Evolutionary conservation across 768 basidiomycete species (phyloP).

Genomic region (Psilocybe sp.): DNA sequence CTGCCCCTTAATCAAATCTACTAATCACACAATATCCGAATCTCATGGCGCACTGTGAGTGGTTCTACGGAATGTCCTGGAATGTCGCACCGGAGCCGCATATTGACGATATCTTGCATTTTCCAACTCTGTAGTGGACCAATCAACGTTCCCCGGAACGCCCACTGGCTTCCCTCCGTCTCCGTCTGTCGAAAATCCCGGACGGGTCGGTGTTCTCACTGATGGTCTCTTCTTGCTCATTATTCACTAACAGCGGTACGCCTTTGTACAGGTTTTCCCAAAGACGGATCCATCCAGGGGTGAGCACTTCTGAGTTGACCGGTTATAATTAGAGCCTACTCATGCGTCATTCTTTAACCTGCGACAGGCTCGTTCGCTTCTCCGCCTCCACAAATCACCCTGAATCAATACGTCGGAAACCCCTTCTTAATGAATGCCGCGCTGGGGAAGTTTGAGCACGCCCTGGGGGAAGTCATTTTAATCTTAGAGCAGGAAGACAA

Average conservation of each 20-base stretch:
- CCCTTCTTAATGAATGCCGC: conserved; percentile 43
- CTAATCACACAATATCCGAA: no score
- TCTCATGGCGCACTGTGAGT: no score
- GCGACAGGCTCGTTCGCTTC: conserved; percentile 19
- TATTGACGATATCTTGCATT: no score
- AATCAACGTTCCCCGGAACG: background rate
- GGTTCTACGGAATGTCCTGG: no score
- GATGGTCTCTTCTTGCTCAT: background rate
- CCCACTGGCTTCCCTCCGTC: conserved; percentile 37
- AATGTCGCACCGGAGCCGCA: no score
- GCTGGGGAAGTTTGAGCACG: conserved; percentile 40
- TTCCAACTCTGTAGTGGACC: no score
- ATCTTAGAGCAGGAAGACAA: conserved; percentile 42
- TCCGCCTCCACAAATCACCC: conserved; percentile 16
- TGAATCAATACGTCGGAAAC: conserved; percentile 37
- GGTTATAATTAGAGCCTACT: background rate
- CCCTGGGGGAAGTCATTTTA: conserved; percentile 39
- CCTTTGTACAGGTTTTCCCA: conserved; percentile 40
- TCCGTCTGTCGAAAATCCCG: conserved; percentile 45
- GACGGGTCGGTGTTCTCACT: conserved; percentile 27
- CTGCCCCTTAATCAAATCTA: no score
- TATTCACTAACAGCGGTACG: background rate
- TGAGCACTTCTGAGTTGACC: conserved; percentile 7
- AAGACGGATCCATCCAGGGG: conserved; percentile 39
- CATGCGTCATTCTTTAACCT: conserved; percentile 12